phyloP scores from a whole-genome alignment of 2,329 filamentous ascomycete genomes.

The Aspergillus sp. region DNA sequence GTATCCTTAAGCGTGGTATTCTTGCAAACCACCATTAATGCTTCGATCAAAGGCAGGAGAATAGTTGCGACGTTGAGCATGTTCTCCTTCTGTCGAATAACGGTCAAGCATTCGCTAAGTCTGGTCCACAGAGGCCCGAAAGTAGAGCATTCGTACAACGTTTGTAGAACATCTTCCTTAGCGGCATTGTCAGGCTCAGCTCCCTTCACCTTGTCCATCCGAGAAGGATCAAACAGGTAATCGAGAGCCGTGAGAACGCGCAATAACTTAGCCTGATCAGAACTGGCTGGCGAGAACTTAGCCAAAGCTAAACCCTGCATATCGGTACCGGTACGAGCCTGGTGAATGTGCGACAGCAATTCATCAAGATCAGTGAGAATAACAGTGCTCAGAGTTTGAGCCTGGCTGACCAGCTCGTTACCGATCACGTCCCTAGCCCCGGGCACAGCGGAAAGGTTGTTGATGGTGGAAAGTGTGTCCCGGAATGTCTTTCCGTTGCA shows the following conservation, averaged over 20 bases:
- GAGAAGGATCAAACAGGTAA: slow-evolving; percentile 87
- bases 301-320: slow-evolving; percentile 91
- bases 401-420: slow-evolving; percentile 86
- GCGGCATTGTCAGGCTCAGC: slow-evolving; percentile 60
- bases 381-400: slow-evolving; percentile 77
- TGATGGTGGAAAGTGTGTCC: slow-evolving; percentile 97
- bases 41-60: slow-evolving; percentile 88
- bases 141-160: slow-evolving; percentile 85
- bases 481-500: slow-evolving; percentile 98
- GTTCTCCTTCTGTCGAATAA: slow-evolving; percentile 87
- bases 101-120: slow-evolving; percentile 81
- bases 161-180: slow-evolving; percentile 82
- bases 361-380: slow-evolving; percentile 84
- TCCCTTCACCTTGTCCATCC: slow-evolving; percentile 54
- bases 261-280: slow-evolving; percentile 93
- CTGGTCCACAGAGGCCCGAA: slow-evolving; percentile 92
- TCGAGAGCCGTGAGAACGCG: slow-evolving; percentile 91
- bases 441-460: slow-evolving; percentile 91
- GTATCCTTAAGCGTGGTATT: slow-evolving; percentile 82
- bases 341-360: slow-evolving; percentile 80
- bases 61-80: slow-evolving; percentile 98
- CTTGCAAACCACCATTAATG: slow-evolving; percentile 98
- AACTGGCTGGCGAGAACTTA: slow-evolving; percentile 94
- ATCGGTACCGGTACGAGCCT: slow-evolving; percentile 85
- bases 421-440: slow-evolving; percentile 88